These are phyloP conservation scores for Austroboletus rostrupii DNA, from an alignment of 1,284 basidiomycete species.

Conservation along the genomic window DNA sequence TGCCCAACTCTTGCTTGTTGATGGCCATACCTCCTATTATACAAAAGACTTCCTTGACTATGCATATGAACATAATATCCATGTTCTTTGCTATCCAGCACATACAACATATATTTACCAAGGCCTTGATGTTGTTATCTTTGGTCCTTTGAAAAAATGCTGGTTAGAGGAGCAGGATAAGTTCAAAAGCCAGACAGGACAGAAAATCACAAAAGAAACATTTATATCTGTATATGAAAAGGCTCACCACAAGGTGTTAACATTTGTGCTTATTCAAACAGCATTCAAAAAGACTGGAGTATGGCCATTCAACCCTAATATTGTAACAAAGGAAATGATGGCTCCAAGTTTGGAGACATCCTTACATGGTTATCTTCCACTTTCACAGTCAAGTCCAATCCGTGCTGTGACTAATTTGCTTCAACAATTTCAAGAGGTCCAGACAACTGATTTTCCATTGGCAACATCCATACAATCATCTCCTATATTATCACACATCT, in stretches of 20 bases:
- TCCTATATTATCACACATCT: too few species aligned
- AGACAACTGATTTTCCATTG: too few species aligned
- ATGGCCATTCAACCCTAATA: constrained; percentile 4
- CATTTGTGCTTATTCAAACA: rapidly evolving
- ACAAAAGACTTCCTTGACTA: too few species aligned
- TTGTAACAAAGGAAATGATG: constrained; percentile 1
- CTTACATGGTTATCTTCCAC: background rate
- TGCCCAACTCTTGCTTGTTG: background rate
- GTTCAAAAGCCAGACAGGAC: too few species aligned
- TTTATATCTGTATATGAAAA: constrained; percentile 4
- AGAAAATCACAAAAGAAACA: background rate
- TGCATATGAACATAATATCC: too few species aligned
- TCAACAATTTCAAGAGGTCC: background rate
- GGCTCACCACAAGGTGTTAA: background rate
- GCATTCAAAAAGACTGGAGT: constrained; percentile 1
- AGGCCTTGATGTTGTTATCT: too few species aligned
- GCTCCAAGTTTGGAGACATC: background rate
- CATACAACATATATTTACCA: too few species aligned
- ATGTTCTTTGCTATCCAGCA: too few species aligned
- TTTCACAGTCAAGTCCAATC: background rate
- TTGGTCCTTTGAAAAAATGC: too few species aligned
- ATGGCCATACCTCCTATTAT: constrained; percentile 1
- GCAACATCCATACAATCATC: background rate
- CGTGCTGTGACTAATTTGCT: background rate
- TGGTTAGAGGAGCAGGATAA: too few species aligned